A percentile compares a stretch with the other conserved stretches of the same genome.
Conservation (phyloP, 257 asterid genomes). For the Ligustrum vulgare region DNA sequence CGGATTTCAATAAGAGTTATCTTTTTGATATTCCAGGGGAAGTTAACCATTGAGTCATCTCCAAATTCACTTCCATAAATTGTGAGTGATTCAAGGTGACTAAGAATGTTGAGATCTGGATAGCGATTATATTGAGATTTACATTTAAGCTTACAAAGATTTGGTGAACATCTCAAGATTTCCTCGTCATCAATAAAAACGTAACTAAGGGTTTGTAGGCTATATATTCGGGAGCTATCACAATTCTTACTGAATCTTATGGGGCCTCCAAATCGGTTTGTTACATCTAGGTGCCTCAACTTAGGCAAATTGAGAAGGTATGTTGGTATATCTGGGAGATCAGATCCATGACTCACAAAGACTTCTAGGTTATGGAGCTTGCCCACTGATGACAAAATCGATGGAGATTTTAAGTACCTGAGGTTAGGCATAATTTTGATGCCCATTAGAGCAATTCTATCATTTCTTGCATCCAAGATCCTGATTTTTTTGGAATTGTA, state of each 20-base stretch:
- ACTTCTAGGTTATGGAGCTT: no score
- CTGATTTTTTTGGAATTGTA: no score
- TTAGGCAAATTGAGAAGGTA: neutral
- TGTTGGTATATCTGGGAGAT: neutral
- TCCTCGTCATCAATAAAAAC: no score
- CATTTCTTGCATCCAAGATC: no score
- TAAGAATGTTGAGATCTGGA: neutral
- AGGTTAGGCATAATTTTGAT: no score
- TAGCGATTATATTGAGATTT: accelerated
- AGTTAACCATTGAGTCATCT: neutral
- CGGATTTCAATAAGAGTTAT: neutral
- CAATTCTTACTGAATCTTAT: no score
- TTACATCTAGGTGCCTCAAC: neutral
- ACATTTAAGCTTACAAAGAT: neutral
- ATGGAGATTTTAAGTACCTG: no score
- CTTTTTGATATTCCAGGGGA: neutral
- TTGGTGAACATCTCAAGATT: neutral
- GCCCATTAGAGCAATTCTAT: no score
- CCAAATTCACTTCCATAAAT: neutral
- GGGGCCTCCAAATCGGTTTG: neutral
- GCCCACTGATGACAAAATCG: no score
- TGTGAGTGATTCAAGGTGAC: neutral
- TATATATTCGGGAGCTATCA: no score
- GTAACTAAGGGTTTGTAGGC: no score
- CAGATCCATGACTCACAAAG: no score